Evolutionary conservation across 495 filamentous ascomycete genomes (phyloP).

Genomic region (Hypoxylon cercidicola): DNA sequence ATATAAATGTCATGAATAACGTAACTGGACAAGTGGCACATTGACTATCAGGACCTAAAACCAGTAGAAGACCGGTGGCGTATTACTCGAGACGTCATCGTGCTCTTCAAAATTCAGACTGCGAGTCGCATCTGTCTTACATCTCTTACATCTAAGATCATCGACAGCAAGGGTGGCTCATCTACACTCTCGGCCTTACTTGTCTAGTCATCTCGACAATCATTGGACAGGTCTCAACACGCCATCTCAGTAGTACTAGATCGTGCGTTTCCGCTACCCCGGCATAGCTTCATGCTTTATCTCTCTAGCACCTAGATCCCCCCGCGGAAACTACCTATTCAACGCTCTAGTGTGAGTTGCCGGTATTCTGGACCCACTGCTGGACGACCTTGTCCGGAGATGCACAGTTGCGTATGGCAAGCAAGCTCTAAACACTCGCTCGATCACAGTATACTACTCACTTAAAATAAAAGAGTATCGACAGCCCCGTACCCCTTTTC

Average conservation of each 20-base stretch:
- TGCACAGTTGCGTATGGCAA: slow-evolving; percentile 39
- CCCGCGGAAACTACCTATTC: slow-evolving; percentile 43
- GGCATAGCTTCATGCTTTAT: slow-evolving; percentile 29
- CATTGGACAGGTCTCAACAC: slow-evolving; percentile 13
- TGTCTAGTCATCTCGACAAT: slow-evolving; percentile 4
- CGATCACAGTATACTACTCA: slow-evolving; percentile 7
- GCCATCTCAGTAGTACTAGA: slow-evolving; percentile 12
- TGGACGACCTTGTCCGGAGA: slow-evolving; percentile 40
- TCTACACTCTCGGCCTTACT: slow-evolving; percentile 2
- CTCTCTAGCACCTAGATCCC: slow-evolving; percentile 25
- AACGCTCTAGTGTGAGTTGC: slow-evolving; percentile 26
- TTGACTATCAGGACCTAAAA: not conserved
- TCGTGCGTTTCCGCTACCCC: slow-evolving; percentile 20
- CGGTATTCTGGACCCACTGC: slow-evolving; percentile 21
- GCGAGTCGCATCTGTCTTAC: slow-evolving; percentile 23
- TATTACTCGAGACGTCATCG: slow-evolving; percentile 1
- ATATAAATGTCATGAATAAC: slow-evolving; percentile 1
- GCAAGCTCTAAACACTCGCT: slow-evolving; percentile 18
- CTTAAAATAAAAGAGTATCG: slow-evolving; percentile 20
- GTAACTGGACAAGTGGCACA: slow-evolving; percentile 4
- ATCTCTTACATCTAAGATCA: not conserved
- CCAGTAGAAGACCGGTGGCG: not conserved
- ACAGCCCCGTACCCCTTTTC: slow-evolving; percentile 13
- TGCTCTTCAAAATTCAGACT: slow-evolving; percentile 8
- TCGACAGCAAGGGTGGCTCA: not conserved